Percentiles rank a stretch among this genome's conserved stretches.
These are phyloP conservation scores for Leccinellum luteum DNA, from an alignment of 768 basidiomycete genomes.

Conservation along the genomic window DNA sequence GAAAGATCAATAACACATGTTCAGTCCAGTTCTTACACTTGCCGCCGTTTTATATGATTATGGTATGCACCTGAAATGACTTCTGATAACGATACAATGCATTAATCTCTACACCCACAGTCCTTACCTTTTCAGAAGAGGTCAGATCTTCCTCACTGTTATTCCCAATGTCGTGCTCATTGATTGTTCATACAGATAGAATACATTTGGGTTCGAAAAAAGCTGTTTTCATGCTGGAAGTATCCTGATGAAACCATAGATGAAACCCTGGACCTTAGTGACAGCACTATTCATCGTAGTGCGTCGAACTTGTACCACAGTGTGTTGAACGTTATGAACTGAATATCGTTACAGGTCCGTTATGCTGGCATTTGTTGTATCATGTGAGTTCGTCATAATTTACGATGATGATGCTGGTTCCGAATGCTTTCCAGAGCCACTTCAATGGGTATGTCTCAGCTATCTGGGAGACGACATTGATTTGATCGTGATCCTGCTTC, in stretches of 20 bases:
- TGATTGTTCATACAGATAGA: neutral
- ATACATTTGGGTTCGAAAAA: neutral
- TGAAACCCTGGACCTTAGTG: neutral
- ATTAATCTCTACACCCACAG: neutral
- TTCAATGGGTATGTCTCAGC: neutral
- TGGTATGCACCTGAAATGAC: neutral
- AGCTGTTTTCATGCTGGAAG: neutral
- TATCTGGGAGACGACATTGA: neutral
- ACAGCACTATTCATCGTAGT: neutral
- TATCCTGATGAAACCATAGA: neutral
- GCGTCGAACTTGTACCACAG: no score
- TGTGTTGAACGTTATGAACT: neutral
- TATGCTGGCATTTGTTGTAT: slow-evolving; percentile 7
- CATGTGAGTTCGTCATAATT: neutral
- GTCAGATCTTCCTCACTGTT: neutral
- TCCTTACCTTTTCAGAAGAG: neutral
- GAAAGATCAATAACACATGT: neutral
- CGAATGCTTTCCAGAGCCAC: neutral
- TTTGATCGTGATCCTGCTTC: neutral
- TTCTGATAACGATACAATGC: neutral
- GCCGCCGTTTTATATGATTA: neutral
- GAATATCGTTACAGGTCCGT: slow-evolving; percentile 3
- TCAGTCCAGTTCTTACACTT: neutral
- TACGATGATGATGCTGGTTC: neutral
- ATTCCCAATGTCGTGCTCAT: neutral